Evolutionary conservation across 495 filamentous ascomycete genomes (phyloP), one percentile per base, ranked within the genome.

Genomic region (Haplographium delicatum): DNA sequence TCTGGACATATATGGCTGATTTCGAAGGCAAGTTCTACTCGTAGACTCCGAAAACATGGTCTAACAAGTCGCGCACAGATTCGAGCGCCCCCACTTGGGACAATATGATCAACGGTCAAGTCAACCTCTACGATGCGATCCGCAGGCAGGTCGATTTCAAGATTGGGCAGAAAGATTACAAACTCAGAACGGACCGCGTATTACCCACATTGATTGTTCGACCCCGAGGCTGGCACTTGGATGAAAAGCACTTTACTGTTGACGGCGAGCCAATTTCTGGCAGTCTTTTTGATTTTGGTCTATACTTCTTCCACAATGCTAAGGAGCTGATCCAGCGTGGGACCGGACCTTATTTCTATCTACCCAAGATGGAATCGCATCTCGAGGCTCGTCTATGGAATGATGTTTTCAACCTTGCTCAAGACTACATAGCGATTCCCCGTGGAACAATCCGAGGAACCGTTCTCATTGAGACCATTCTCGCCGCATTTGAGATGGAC

Each of bases 1-100:
- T 97, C 16, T 99, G 88, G 89, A 97, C 93, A 24, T 99, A 99
- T 66, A 99, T 99, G 93, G 94, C 93, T 23, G 93, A 99, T 73
- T 93, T 99, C 50, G 93, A 99, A 72, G 90, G 89, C 90, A 66
- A 42, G 72, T 64, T 16, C 25, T 22, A 13, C 18, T 10, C 11
- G 16, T 42, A 28, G 19, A 30, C n/a, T 16, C 33, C 16, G 47
- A 62, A 35, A 41, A 31, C 27, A 44, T n/a, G 22, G 34, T 18
- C 27, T 53, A 24, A 48, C 28, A 35, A 52, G 20, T 18, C 11
- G 31, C 37, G 16, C n/a, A 30, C 56, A 95, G 93, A 99, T 67
- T 97, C 93, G 3, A 95, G 80, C 67, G 93, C 94, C 20, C 93
- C 93, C 25, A 97, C 93, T 20, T 99, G 93, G 93, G 89, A 96